A percentile compares a stretch with the other conserved stretches of the same genome.
These are phyloP conservation scores for Bretschneidera sinensis DNA, from an alignment of 345 rosid species.

Conservation along the genomic window DNA sequence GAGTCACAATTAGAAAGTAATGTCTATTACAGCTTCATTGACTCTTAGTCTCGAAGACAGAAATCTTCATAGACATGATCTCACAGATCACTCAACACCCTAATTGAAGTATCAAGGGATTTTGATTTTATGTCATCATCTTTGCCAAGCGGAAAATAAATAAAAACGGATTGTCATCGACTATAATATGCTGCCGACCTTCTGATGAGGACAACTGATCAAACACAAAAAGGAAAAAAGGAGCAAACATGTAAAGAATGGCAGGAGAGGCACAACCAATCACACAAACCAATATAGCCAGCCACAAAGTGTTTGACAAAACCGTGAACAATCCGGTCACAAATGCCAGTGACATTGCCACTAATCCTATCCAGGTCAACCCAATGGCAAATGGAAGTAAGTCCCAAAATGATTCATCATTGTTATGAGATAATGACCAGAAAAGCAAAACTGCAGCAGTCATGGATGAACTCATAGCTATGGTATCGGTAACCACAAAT, in stretches of 20 bases:
- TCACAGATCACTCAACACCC: too few relatives aligned
- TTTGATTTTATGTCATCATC: too few relatives aligned
- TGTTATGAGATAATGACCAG: background rate
- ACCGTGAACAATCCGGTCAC: constrained; percentile 16
- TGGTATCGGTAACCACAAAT: constrained; percentile 8
- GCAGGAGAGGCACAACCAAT: constrained; percentile 3
- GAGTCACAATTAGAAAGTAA: too few relatives aligned
- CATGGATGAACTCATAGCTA: constrained; percentile 16
- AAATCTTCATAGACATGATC: too few relatives aligned
- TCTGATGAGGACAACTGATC: background rate
- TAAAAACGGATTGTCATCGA: background rate
- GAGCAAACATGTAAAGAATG: too few relatives aligned
- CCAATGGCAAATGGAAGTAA: too few relatives aligned
- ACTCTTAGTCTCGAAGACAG: too few relatives aligned
- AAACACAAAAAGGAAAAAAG: background rate
- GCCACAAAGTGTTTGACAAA: background rate
- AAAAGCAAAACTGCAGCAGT: constrained; percentile 9
- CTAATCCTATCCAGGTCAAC: constrained; percentile 10
- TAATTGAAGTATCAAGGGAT: too few relatives aligned
- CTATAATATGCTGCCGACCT: background rate
- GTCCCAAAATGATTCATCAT: background rate
- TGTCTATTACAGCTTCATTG: too few relatives aligned
- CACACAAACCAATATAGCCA: constrained; percentile 1
- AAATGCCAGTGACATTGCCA: constrained; percentile 18
- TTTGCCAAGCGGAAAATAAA: too few relatives aligned